These are phyloP conservation scores for Chaetomiaceae sp. DNA, from an alignment of 2,329 filamentous ascomycete genomes.

Conservation along the genomic window DNA sequence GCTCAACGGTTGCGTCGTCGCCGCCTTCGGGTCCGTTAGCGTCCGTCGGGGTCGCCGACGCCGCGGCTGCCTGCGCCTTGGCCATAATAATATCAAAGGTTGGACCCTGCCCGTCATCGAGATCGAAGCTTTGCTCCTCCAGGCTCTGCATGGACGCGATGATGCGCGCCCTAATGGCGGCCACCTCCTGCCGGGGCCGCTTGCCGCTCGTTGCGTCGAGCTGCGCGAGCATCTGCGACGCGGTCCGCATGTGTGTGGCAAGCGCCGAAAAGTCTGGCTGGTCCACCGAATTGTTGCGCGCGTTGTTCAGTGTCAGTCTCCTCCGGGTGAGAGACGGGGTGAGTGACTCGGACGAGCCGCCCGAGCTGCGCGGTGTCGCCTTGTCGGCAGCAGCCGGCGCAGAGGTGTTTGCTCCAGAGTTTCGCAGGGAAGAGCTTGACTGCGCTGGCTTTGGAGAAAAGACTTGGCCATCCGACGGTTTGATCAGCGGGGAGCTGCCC, in stretches of 20 bases:
- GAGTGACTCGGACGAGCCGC: conserved; percentile 63
- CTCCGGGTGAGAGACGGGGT: conserved; percentile 53
- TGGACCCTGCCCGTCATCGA: conserved; percentile 65
- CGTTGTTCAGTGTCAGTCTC: conserved; percentile 56
- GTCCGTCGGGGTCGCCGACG: conserved; percentile 33
- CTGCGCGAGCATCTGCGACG: conserved; percentile 82
- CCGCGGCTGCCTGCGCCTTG: conserved; percentile 50
- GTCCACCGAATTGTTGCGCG: conserved; percentile 54
- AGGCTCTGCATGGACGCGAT: conserved; percentile 87
- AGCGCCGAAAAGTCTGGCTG: conserved; percentile 78
- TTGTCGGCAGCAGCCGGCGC: conserved; percentile 56
- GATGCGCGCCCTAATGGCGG: conserved; percentile 78
- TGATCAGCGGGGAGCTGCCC: conserved; percentile 66
- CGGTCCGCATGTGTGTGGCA: conserved; percentile 82
- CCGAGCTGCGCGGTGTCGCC: conserved; percentile 64
- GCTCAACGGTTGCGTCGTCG: conserved; percentile 49
- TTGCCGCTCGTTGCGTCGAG: conserved; percentile 77
- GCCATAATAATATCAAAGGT: conserved; percentile 82
- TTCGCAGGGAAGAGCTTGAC: conserved; percentile 43
- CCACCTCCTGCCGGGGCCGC: conserved; percentile 73
- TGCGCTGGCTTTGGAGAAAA: conserved; percentile 28
- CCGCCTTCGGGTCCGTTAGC: conserved; percentile 40
- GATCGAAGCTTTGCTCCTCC: conserved; percentile 78
- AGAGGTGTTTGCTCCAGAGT: conserved; percentile 59
- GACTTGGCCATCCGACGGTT: conserved; percentile 47